Evolutionary conservation across 2,329 filamentous ascomycete species (phyloP).

Genomic region (Sarocladiaceae sp.): DNA sequence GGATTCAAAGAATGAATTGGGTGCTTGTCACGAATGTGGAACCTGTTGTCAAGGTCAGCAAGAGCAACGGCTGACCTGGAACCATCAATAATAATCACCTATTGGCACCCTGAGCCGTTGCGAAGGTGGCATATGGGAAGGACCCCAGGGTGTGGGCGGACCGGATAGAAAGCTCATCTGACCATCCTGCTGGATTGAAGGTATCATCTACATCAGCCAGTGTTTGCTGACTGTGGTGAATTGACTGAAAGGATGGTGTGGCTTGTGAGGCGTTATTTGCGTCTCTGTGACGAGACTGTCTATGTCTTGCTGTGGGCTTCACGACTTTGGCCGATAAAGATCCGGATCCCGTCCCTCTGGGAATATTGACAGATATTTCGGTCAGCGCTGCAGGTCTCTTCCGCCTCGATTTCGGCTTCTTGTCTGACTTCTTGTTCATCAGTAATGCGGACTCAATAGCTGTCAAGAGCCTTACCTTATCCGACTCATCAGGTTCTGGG

Average conservation of each 20-base stretch:
- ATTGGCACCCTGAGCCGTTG: not conserved
- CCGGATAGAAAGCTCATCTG: not conserved
- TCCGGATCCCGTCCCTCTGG: slow-evolving; percentile 13
- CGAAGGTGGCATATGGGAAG: not conserved
- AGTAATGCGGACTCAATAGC: not conserved
- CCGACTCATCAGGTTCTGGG: slow-evolving; percentile 29
- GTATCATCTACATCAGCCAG: not conserved
- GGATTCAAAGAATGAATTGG: slow-evolving; percentile 29
- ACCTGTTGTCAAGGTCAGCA: slow-evolving; percentile 16
- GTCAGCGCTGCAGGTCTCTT: slow-evolving; percentile 25
- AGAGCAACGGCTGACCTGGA: not conserved
- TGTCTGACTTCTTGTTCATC: slow-evolving; percentile 16
- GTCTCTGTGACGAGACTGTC: not conserved
- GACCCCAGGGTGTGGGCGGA: slow-evolving; percentile 4
- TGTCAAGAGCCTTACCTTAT: slow-evolving; percentile 32
- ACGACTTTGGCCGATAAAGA: not conserved
- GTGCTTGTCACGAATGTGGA: slow-evolving; percentile 24
- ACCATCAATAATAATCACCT: not conserved
- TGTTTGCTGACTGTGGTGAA: not conserved
- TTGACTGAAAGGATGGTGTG: not conserved
- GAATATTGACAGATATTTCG: slow-evolving; percentile 29
- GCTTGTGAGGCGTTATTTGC: not conserved
- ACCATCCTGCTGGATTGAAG: not conserved
- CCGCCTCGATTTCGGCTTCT: slow-evolving; percentile 21
- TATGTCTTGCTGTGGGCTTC: not conserved